These are phyloP conservation scores for Usnea hakonensis DNA, from an alignment of 495 filamentous ascomycete genomes.

Conservation along the genomic window DNA sequence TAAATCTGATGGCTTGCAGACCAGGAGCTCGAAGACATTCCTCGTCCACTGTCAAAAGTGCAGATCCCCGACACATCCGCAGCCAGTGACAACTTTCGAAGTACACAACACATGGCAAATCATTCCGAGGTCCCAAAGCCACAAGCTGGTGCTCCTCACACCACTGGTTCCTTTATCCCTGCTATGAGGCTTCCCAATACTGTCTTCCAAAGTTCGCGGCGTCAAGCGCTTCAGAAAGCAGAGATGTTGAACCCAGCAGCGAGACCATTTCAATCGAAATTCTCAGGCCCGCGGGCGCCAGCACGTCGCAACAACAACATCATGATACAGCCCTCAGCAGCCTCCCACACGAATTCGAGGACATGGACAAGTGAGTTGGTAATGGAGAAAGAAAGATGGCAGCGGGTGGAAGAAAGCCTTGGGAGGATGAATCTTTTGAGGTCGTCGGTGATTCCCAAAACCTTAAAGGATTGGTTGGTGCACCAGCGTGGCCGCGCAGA, in stretches of 20 bases:
- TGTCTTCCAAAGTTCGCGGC: background rate
- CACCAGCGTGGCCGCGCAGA: slow-evolving; percentile 13
- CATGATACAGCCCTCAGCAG: background rate
- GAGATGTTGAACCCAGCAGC: background rate
- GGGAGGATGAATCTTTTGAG: slow-evolving; percentile 16
- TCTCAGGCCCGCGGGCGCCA: background rate
- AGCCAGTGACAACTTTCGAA: background rate
- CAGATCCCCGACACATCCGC: background rate
- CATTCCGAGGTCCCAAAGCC: background rate
- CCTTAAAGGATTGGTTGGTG: slow-evolving; percentile 22
- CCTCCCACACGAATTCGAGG: slow-evolving; percentile 23
- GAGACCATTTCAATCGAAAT: background rate
- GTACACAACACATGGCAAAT: background rate
- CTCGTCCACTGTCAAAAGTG: background rate
- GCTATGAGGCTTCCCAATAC: background rate
- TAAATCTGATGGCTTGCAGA: background rate
- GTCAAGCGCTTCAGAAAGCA: background rate
- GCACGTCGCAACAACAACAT: background rate
- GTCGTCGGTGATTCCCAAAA: slow-evolving; percentile 23
- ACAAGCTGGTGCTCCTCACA: background rate
- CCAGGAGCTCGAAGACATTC: background rate
- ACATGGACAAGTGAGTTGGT: slow-evolving; percentile 24
- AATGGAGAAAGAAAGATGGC: slow-evolving; percentile 23
- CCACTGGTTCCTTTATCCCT: background rate
- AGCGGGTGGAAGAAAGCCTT: slow-evolving; percentile 16